phyloP scores from a whole-genome alignment of 1,139 yeast genomes.

The Chernovozyma aurita region DNA sequence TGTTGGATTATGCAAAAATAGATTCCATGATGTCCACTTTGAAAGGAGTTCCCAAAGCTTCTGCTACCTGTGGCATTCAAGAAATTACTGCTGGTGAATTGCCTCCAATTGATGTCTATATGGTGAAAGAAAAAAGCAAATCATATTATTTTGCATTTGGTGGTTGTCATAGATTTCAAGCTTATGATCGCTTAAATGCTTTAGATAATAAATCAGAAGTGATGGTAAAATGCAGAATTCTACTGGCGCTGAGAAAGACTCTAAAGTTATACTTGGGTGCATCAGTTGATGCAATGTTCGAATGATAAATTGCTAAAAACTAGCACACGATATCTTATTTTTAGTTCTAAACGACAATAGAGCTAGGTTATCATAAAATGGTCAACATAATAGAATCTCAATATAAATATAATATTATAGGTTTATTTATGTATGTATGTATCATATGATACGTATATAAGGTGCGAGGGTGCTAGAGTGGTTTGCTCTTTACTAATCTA shows the following conservation, averaged over 20 bases:
- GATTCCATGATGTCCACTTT: slow-evolving; percentile 76
- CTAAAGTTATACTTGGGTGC: slow-evolving; percentile 60
- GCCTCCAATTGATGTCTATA: slow-evolving; percentile 74
- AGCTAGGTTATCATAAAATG: neutral
- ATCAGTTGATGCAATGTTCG: slow-evolving; percentile 55
- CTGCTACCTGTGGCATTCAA: slow-evolving; percentile 56
- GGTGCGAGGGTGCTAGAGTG: too few species aligned
- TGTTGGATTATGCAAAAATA: slow-evolving; percentile 64
- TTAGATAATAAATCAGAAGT: slow-evolving; percentile 28
- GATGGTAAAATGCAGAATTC: slow-evolving; percentile 56
- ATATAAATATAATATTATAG: too few species aligned
- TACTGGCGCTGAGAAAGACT: slow-evolving; percentile 66
- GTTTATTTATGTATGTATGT: too few species aligned
- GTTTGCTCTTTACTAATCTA: neutral
- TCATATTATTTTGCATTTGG: slow-evolving; percentile 72
- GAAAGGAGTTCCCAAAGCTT: slow-evolving; percentile 58
- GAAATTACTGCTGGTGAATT: slow-evolving; percentile 58
- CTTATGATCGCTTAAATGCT: slow-evolving; percentile 48
- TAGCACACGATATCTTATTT: too few species aligned
- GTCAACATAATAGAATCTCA: neutral
- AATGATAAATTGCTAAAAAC: slow-evolving; percentile 13
- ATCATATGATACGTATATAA: too few species aligned
- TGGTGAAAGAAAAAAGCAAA: slow-evolving; percentile 58
- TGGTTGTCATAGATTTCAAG: slow-evolving; percentile 81
- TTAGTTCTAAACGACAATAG: neutral